Evolutionary conservation across 163 green algal genomes (phyloP).

Genomic region (Coccomyxa subellipsoidea): DNA sequence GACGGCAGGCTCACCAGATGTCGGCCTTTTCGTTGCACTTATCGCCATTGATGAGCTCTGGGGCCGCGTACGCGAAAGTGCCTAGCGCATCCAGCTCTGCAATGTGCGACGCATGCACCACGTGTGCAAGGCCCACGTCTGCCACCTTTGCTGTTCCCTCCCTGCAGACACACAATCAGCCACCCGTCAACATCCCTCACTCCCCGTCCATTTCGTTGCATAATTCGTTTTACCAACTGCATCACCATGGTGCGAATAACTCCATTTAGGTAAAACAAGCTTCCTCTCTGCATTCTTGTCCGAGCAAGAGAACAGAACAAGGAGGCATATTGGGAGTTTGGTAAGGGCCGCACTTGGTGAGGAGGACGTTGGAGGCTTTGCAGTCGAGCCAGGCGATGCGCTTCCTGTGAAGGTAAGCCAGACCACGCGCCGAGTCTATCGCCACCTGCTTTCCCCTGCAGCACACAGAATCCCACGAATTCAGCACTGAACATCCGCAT

Average conservation of each 20-base stretch:
- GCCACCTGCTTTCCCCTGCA: conserved; percentile 14
- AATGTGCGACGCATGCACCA: conserved; percentile 8
- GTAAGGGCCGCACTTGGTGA: background rate
- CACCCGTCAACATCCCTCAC: too few species aligned
- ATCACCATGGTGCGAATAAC: too few species aligned
- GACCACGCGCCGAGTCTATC: background rate
- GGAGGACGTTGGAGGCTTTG: conserved; percentile 22
- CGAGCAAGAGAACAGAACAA: background rate
- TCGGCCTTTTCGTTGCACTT: conserved; percentile 19
- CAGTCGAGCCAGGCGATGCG: conserved; percentile 21
- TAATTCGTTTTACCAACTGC: too few species aligned
- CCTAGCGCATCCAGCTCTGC: conserved; percentile 5
- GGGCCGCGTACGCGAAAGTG: conserved; percentile 21
- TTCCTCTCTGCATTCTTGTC: too few species aligned
- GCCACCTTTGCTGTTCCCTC: conserved; percentile 22
- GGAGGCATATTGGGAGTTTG: background rate
- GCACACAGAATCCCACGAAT: background rate
- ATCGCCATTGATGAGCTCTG: conserved; percentile 16
- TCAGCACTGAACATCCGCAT: too few species aligned
- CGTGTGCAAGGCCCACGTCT: conserved; percentile 17
- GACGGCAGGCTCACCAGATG: conserved; percentile 20
- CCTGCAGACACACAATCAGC: background rate
- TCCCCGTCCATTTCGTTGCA: too few species aligned
- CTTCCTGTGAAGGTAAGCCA: conserved; percentile 16
- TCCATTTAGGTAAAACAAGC: too few species aligned